Evolutionary conservation across 1,139 yeast species (phyloP), one percentile per base, ranked within the genome.

Genomic region (Scheffersomyces illinoinensis): DNA sequence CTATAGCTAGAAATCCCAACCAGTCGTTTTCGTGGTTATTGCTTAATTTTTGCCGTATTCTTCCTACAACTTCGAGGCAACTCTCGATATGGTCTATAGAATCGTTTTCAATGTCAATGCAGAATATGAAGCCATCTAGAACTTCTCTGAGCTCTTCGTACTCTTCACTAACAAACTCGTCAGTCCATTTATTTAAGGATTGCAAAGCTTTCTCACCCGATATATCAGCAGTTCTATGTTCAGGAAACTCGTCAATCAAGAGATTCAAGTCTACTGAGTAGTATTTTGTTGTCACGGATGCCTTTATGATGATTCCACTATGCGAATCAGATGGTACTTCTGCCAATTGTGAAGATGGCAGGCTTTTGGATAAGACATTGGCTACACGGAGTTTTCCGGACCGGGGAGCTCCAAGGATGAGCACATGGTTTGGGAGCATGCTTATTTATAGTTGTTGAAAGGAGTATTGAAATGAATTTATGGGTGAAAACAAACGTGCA

Each of bases 171-270:
- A 52, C 43, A 58, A 79, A 78, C 58, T 80, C 83, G 0, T 61
- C 53, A 43, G 43, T 53, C 81, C 84, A 80, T 21, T 62, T 55
- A 2, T 58, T 47, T 49, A 78, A 69, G 7, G 63, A 68, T 4
- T 59, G 60, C 4, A 65, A 20, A 47, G 63, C 61, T 12, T 53
- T 52, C 1, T 26, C 61, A 7, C 59, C 64, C 3, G 54, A 59
- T 3, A 50, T 52, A 14, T 47, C 54, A 3, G 47, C 49, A 2
- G 26, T 19, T 53, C 73, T 57, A 12, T 59, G 52, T 19, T 73
- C 75, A 0, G 81, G 79, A 57, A 64, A 78, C 62, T 80, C 84
- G 58, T 81, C 85, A 1, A 81, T 67, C 55, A 81, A 64, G 17
- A 80, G 59, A 54, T 71, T 77, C 52, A 79, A 62, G 19, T 72